Conservation (phyloP, 1,284 basidiomycete species). For the Cutaneotrichosporon cutaneum region DNA sequence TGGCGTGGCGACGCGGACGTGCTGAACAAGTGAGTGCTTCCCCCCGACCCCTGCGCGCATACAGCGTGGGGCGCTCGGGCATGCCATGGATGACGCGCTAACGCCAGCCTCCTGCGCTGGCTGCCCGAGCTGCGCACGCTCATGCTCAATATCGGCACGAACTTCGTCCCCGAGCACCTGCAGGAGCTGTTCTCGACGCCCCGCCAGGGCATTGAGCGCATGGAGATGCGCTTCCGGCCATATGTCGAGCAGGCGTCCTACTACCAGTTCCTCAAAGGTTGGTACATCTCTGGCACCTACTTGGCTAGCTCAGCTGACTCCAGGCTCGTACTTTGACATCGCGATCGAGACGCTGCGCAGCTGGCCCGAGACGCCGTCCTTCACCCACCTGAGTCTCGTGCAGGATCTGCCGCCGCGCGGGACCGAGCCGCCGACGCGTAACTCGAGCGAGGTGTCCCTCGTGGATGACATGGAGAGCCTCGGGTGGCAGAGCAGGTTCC, state of each 20-base stretch:
- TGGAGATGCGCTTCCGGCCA: slow-evolving; percentile 52
- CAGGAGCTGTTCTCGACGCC: slow-evolving; percentile 50
- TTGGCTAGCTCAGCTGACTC: slow-evolving; percentile 5
- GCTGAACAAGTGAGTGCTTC: slow-evolving; percentile 50
- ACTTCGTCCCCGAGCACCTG: slow-evolving; percentile 54
- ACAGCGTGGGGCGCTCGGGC: neutral
- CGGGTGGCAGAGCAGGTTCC: slow-evolving; percentile 15
- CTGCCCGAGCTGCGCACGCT: slow-evolving; percentile 41
- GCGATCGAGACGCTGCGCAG: slow-evolving; percentile 48
- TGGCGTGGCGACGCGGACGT: slow-evolving; percentile 54
- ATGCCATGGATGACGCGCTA: neutral
- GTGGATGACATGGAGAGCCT: slow-evolving; percentile 22
- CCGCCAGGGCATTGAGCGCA: slow-evolving; percentile 36
- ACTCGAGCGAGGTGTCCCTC: slow-evolving; percentile 16
- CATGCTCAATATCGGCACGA: slow-evolving; percentile 52
- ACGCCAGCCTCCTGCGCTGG: slow-evolving; percentile 43
- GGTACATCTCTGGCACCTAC: too few species aligned
- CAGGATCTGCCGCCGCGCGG: slow-evolving; percentile 51
- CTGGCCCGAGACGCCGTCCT: slow-evolving; percentile 45
- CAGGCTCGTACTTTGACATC: slow-evolving; percentile 54
- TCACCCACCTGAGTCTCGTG: slow-evolving; percentile 56
- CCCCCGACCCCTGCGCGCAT: neutral
- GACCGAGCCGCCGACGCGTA: slow-evolving; percentile 41
- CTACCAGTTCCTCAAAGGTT: slow-evolving; percentile 52
- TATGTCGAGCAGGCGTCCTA: slow-evolving; percentile 54